These are phyloP conservation scores for Orbilia blumenaviensis DNA, from an alignment of 2,329 filamentous ascomycete species.

Conservation along the genomic window DNA sequence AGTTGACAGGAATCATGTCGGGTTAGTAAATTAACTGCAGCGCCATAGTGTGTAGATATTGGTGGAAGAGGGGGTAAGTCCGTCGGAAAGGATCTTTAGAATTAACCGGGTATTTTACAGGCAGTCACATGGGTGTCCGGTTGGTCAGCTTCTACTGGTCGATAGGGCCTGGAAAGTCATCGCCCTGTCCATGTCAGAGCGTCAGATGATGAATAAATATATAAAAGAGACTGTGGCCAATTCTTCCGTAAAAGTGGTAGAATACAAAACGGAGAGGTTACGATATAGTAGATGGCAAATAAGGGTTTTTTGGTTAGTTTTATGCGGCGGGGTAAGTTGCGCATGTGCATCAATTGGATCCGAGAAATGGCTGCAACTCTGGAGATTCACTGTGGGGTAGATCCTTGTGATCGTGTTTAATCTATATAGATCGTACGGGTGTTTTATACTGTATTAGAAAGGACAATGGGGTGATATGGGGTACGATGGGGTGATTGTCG, in stretches of 20 bases:
- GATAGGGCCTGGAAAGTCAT: neutral
- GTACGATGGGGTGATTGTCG: conserved; percentile 20
- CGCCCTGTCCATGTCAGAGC: conserved; percentile 39
- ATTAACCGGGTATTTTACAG: conserved; percentile 34
- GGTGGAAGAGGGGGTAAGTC: neutral
- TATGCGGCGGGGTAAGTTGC: conserved; percentile 45
- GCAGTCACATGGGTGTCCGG: conserved; percentile 28
- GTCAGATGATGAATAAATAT: conserved; percentile 48
- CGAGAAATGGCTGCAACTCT: conserved; percentile 46
- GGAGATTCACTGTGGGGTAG: conserved; percentile 45
- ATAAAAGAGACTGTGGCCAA: conserved; percentile 31
- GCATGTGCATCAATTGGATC: conserved; percentile 49
- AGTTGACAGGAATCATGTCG: neutral
- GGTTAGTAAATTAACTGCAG: conserved; percentile 17
- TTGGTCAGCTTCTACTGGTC: conserved; percentile 1
- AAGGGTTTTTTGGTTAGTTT: conserved; percentile 10
- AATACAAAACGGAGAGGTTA: neutral
- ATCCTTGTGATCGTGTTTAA: conserved; percentile 37
- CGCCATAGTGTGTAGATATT: conserved; percentile 1
- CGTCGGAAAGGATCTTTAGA: neutral
- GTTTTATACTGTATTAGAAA: conserved; percentile 18
- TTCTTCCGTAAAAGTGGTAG: conserved; percentile 33
- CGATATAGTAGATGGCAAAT: neutral
- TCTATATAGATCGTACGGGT: conserved; percentile 22
- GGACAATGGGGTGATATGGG: neutral